phyloP scores from a whole-genome alignment of 306 rosid genomes.

The Clitoria ternatea region DNA sequence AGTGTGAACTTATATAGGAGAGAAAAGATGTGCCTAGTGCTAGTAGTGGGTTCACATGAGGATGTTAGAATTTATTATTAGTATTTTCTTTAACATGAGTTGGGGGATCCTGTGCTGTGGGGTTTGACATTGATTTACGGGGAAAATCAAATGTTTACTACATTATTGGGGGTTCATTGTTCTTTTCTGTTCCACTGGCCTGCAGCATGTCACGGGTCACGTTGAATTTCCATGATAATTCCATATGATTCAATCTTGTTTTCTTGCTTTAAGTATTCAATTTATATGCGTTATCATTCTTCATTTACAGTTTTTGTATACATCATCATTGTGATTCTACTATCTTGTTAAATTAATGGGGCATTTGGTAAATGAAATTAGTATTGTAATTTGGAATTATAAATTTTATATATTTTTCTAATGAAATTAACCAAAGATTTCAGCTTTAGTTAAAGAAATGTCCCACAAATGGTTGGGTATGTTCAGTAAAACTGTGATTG shows the following conservation, averaged over 20 bases:
- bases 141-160: conserved; percentile 17
- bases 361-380: too few species aligned
- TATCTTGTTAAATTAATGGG: too few species aligned
- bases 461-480: too few species aligned
- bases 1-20: neutral
- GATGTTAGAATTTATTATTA: conserved; percentile 6
- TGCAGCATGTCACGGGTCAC: conserved; percentile 35
- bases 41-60: conserved; percentile 30
- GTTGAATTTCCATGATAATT: neutral
- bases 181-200: conserved; percentile 1
- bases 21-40: neutral
- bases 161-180: neutral
- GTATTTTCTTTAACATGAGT: conserved; percentile 7
- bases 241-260: conserved; percentile 16
- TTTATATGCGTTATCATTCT: too few species aligned
- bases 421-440: too few species aligned
- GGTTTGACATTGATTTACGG: conserved; percentile 10
- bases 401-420: too few species aligned
- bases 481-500: too few species aligned
- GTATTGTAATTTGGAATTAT: too few species aligned
- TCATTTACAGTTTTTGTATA: too few species aligned
- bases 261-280: neutral
- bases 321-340: too few species aligned
- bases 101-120: conserved; percentile 16
- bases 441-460: too few species aligned